These are phyloP conservation scores for Citrus glauca DNA, from an alignment of 345 rosid genomes.

Conservation along the genomic window DNA sequence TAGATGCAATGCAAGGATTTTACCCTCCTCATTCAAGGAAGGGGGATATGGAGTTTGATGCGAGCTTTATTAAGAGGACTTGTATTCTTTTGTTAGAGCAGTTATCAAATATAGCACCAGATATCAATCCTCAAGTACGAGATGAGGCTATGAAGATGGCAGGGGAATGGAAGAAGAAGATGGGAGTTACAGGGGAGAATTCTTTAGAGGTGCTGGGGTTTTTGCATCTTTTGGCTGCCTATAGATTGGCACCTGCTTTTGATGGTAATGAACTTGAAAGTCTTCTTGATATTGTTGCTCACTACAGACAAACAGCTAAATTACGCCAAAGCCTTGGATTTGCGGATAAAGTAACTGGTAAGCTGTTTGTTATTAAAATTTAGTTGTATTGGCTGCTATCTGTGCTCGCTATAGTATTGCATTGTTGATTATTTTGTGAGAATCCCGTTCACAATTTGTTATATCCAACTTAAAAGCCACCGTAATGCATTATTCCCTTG, in stretches of 20 bases:
- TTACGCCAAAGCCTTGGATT: slow-evolving; percentile 32
- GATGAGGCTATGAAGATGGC: slow-evolving; percentile 40
- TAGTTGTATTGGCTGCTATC: not conserved
- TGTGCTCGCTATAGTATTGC: not conserved
- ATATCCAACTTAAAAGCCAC: not conserved
- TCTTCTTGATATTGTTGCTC: slow-evolving; percentile 30
- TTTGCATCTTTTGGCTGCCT: slow-evolving; percentile 42
- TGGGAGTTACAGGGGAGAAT: slow-evolving; percentile 23
- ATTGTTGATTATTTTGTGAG: not conserved
- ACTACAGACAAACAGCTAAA: slow-evolving; percentile 26
- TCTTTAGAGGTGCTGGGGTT: slow-evolving; percentile 41
- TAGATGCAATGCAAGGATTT: slow-evolving; percentile 51
- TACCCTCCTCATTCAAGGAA: slow-evolving; percentile 28
- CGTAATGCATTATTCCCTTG: not conserved
- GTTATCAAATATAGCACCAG: slow-evolving; percentile 35
- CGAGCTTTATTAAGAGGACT: slow-evolving; percentile 30
- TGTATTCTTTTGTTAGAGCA: slow-evolving; percentile 49
- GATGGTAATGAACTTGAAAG: slow-evolving; percentile 21
- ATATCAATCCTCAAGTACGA: slow-evolving; percentile 24
- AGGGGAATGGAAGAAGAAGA: slow-evolving; percentile 35
- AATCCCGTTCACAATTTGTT: not conserved
- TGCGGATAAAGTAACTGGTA: slow-evolving; percentile 31
- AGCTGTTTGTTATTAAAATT: slow-evolving; percentile 3
- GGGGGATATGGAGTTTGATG: slow-evolving; percentile 24
- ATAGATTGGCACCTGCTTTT: slow-evolving; percentile 33